Conservation (phyloP, 495 filamentous ascomycete species). For the Daldinia vernicosa region DNA sequence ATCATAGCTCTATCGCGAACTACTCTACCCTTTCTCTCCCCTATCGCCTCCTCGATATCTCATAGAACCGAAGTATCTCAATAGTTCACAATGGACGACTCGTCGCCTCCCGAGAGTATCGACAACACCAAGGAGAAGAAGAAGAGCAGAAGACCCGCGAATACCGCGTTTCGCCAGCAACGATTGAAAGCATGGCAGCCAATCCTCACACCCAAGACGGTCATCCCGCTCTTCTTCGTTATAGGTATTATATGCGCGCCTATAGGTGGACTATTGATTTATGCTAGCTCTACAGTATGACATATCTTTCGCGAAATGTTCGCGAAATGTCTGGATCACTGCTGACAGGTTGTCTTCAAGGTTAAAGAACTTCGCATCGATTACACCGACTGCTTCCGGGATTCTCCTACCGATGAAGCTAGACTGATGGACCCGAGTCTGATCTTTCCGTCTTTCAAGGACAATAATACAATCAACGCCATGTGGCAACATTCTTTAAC, state of each 20-base stretch:
- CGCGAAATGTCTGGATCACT: background rate
- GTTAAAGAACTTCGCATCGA: constrained; percentile 91
- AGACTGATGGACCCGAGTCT: constrained; percentile 61
- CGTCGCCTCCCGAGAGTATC: constrained; percentile 39
- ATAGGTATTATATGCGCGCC: constrained; percentile 88
- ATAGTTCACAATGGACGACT: constrained; percentile 42
- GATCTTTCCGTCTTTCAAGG: constrained; percentile 74
- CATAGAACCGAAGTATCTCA: background rate
- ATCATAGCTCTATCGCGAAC: background rate
- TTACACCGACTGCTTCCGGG: constrained; percentile 76
- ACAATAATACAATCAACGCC: constrained; percentile 48
- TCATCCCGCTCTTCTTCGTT: constrained; percentile 87
- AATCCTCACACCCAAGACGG: constrained; percentile 91
- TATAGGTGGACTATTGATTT: constrained; percentile 84
- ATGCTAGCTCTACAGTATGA: constrained; percentile 77
- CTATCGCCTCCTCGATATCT: background rate
- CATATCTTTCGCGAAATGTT: background rate
- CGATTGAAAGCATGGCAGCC: constrained; percentile 96
- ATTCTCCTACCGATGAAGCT: constrained; percentile 56
- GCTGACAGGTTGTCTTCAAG: constrained; percentile 54
- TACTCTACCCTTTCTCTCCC: background rate
- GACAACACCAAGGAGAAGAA: constrained; percentile 69
- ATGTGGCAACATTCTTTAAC: constrained; percentile 45
- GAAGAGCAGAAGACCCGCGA: constrained; percentile 86
- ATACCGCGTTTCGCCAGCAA: constrained; percentile 93